phyloP scores from a whole-genome alignment of 2,329 filamentous ascomycete genomes.

The Penicillium aurantiogriseum region DNA sequence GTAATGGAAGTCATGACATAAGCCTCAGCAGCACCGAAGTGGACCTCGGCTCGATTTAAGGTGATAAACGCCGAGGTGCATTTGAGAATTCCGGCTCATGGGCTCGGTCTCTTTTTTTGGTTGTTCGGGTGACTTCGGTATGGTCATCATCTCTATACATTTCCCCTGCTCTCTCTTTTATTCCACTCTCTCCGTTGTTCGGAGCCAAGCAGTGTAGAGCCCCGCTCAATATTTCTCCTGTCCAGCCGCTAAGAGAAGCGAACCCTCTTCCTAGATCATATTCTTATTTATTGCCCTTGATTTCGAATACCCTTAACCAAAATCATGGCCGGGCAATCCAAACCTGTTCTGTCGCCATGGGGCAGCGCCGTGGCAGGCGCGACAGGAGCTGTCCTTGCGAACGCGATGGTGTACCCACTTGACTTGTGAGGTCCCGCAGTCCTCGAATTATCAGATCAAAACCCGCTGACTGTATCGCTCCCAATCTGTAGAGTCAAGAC shows the following conservation, averaged over 20 bases:
- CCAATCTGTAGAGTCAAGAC: conserved; percentile 77
- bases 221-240: conserved; percentile 24
- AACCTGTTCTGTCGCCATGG: conserved; percentile 81
- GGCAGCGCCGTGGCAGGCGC: conserved; percentile 89
- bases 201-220: conserved; percentile 15
- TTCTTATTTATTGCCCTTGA: conserved; percentile 3
- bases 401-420: conserved; percentile 91
- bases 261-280: conserved; percentile 4
- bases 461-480: conserved; percentile 18
- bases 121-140: conserved; percentile 23
- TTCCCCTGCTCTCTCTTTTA: neutral
- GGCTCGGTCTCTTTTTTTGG: conserved; percentile 9
- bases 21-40: conserved; percentile 11
- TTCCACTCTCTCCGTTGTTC: conserved; percentile 4
- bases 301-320: conserved; percentile 3
- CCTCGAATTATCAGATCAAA: neutral
- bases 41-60: conserved; percentile 38
- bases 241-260: conserved; percentile 9
- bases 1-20: conserved; percentile 9
- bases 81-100: conserved; percentile 11
- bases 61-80: conserved; percentile 34
- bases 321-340: conserved; percentile 58
- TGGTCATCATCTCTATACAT: conserved; percentile 4
- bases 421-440: conserved; percentile 70
- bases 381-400: conserved; percentile 88